phyloP scores from a whole-genome alignment of 1,284 basidiomycete genomes.

The Coniophora puteana region DNA sequence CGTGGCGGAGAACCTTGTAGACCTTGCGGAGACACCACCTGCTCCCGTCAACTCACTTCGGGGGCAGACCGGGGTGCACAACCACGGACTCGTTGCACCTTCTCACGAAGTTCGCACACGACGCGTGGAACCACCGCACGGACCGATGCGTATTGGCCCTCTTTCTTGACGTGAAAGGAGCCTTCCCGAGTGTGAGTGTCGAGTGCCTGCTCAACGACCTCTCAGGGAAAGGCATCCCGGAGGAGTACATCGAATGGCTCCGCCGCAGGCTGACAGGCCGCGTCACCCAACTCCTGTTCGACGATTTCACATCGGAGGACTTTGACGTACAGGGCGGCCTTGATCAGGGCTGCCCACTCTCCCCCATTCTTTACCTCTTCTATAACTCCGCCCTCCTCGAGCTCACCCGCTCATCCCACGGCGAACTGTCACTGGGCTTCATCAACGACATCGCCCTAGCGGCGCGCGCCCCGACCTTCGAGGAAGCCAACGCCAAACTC shows the following conservation, averaged over 20 bases:
- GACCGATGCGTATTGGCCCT: constrained; percentile 15
- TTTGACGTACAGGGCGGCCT: constrained; percentile 26
- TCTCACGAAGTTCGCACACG: constrained; percentile 26
- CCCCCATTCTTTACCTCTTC: constrained; percentile 25
- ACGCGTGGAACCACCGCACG: constrained; percentile 27
- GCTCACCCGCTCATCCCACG: constrained; percentile 23
- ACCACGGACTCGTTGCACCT: constrained; percentile 35
- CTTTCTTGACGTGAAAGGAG: constrained; percentile 38
- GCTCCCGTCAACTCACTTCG: constrained; percentile 28
- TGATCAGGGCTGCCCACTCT: constrained; percentile 25
- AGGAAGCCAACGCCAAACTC: constrained; percentile 14
- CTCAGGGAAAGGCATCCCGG: constrained; percentile 22
- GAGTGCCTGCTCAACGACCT: constrained; percentile 30
- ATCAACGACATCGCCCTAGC: constrained; percentile 27
- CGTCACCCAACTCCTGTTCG: constrained; percentile 22
- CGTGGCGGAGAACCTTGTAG: constrained; percentile 19
- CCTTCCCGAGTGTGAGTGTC: constrained; percentile 31
- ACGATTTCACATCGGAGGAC: constrained; percentile 16
- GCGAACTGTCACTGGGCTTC: constrained; percentile 17
- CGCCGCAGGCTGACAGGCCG: constrained; percentile 17
- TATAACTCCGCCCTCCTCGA: constrained; percentile 34
- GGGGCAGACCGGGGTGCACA: constrained; percentile 29
- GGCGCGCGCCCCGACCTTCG: constrained; percentile 9
- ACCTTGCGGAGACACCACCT: constrained; percentile 19
- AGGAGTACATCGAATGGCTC: constrained; percentile 20